Evolutionary conservation across 139 green algal genomes (phyloP).

Genomic region (Coelastrella sp.): DNA sequence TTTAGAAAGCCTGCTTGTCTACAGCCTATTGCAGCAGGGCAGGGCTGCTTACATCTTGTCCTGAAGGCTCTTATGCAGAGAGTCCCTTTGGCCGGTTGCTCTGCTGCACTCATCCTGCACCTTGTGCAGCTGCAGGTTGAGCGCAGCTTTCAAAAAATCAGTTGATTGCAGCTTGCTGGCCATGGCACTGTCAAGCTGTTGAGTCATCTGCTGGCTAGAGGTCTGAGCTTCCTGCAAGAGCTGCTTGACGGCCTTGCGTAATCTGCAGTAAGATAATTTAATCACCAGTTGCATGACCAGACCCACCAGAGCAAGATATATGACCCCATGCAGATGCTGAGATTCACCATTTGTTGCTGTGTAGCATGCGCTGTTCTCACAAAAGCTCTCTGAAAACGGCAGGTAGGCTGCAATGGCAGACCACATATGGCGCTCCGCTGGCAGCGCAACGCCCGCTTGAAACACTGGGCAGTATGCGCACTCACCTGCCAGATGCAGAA

Average conservation of each 20-base stretch:
- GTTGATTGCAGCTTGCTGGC: slow-evolving; percentile 9
- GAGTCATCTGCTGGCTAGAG: neutral
- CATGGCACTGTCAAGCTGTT: neutral
- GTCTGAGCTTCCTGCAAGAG: slow-evolving; percentile 20
- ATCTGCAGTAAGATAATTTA: neutral
- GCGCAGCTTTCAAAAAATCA: neutral
- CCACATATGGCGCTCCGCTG: neutral
- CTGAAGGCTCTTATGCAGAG: neutral
- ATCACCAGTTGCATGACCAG: neutral
- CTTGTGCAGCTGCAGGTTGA: slow-evolving; percentile 13
- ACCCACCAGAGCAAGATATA: neutral
- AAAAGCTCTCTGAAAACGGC: too few species aligned
- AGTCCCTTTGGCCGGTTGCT: neutral
- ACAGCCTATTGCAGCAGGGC: neutral
- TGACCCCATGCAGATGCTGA: neutral
- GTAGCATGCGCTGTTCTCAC: neutral
- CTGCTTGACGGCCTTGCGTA: slow-evolving; percentile 32
- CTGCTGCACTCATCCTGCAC: slow-evolving; percentile 15
- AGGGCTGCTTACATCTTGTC: slow-evolving; percentile 16
- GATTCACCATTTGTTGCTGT: neutral
- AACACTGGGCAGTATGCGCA: too few species aligned
- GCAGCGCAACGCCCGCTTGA: neutral
- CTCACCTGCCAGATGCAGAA: slow-evolving; percentile 4
- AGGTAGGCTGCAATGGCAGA: neutral
- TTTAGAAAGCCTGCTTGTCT: too few species aligned